Base-by-base conservation (phyloP, 768 basidiomycete genomes). In the Boletus rufocinnamomeus region DNA sequence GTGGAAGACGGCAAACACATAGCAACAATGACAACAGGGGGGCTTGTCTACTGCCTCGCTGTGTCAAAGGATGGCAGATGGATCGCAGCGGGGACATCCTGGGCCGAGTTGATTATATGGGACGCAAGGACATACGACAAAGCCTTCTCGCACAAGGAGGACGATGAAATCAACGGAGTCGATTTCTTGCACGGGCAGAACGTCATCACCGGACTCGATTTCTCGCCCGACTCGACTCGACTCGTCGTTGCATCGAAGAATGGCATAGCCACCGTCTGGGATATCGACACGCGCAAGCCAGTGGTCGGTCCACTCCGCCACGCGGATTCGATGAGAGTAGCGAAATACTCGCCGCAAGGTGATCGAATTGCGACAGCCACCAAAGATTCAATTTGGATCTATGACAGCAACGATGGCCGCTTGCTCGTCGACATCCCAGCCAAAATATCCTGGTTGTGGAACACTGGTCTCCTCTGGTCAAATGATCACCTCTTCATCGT, bases 391-490 rank as follows among this genome's bases (percentile, higher is more conserved):
- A n/a, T 41, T 0, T 2, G 0, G 1, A 21, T 41, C 40, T 41
- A 41, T 2, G 19, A 41, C 40, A 41, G 40, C 40, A 41, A 41
- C 10, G 11, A 41, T 2, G 40, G 40, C 9, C 19, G 17, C 14
- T 14, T 56, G n/a, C 52, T 64, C 25, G 16, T 21, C 4, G 3
- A 17, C 2, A 21, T 14, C 19, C 27, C 38, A n/a, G n/a, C n/a
- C n/a, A n/a, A n/a, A n/a, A n/a, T n/a, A n/a, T n/a, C n/a, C n/a
- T n/a, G n/a, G n/a, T n/a, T n/a, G 1, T 5, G 0, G 0, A 64
- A 63, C 41, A 11, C 28, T 6, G 14, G 43, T 27, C 52, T 54
- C 17, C 4, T 34, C 16, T 62, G 61, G 61, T 50, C 23, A 5
- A n/a, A 32, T 28, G 21, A 52, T 19, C 53, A 60, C 2, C 40